These are phyloP conservation scores for Talaromyces pinophilus DNA, from an alignment of 2,329 filamentous ascomycete species.

Conservation along the genomic window DNA sequence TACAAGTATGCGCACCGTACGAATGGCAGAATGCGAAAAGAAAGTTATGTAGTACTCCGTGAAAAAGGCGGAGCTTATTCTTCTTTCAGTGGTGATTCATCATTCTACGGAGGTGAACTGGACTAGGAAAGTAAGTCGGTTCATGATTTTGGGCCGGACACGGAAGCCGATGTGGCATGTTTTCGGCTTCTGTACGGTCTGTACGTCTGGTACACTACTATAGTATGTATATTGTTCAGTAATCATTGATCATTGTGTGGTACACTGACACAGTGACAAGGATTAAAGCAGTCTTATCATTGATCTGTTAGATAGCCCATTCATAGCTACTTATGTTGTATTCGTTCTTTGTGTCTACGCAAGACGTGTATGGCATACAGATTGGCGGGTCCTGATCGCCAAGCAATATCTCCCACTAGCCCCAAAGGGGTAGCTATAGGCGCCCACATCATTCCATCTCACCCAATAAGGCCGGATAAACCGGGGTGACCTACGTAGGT, in stretches of 20 bases:
- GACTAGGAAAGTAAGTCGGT: background rate
- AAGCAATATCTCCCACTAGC: background rate
- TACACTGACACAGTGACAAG: background rate
- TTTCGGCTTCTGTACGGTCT: background rate
- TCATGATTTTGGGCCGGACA: background rate
- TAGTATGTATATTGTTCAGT: background rate
- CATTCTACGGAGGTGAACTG: background rate
- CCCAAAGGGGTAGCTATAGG: background rate
- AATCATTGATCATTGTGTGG: background rate
- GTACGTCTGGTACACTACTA: background rate
- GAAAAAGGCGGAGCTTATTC: background rate
- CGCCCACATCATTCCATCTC: background rate
- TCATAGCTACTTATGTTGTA: background rate
- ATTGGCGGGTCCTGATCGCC: constrained; percentile 10
- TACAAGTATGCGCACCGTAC: background rate
- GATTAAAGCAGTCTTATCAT: background rate
- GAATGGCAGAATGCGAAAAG: background rate
- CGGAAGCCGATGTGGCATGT: background rate
- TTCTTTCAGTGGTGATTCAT: background rate
- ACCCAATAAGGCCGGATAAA: background rate
- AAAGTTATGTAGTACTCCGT: background rate
- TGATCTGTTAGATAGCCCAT: background rate
- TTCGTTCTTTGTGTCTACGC: background rate
- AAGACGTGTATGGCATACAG: background rate
- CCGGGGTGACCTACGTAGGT: background rate